Evolutionary conservation across 331 rosid genomes (phyloP), one percentile per base, ranked within the genome.

Genomic region (Telfairia occidentalis): DNA sequence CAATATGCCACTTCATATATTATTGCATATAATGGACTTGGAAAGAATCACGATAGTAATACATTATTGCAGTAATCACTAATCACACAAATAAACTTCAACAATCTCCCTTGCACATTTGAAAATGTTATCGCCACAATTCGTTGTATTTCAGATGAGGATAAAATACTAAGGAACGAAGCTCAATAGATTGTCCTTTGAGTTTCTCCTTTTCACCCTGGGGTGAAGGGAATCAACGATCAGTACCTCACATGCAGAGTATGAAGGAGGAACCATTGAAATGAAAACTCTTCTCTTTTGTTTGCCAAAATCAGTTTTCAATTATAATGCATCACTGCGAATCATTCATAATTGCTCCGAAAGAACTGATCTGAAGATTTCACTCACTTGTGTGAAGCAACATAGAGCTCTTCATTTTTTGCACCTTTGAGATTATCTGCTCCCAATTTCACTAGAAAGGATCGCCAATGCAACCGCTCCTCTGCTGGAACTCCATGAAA

Each of bases 401-500:
- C 98, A 53, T 85, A 86, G 35, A 93, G 98, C 85, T 91, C 98
- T 81, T 93, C 98, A 63, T 91, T 93, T 79, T 89, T 89, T 0
- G 85, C 89, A 78, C 97, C 96, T 83, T 70, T 91, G 26, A 93
- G 98, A 87, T 93, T 93, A 61, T 93, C 98, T 10, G 98, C 90
- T 78, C 97, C 97, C 48, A 93, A 84, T 80, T 93, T 93, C 46
- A 93, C 96, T 54, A 93, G 84, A 84, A 93, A 93, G 38, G 98
- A 89, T 79, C 96, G 92, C 98, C 98, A 91, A 81, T 93, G 98
- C 57, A 89, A 79, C 46, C 97, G 85, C 66, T 93, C 98, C 88
- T 93, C 98, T 0, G 88, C 89, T 35, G 96, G 98, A 79, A 93
- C 98, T 80, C 97, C 82, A 82, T 85, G 82, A 80, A 49, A 78